A percentile compares a stretch with the other conserved stretches of the same genome.
Conservation (phyloP, 345 rosid genomes). For the Euphorbia lathyris region DNA sequence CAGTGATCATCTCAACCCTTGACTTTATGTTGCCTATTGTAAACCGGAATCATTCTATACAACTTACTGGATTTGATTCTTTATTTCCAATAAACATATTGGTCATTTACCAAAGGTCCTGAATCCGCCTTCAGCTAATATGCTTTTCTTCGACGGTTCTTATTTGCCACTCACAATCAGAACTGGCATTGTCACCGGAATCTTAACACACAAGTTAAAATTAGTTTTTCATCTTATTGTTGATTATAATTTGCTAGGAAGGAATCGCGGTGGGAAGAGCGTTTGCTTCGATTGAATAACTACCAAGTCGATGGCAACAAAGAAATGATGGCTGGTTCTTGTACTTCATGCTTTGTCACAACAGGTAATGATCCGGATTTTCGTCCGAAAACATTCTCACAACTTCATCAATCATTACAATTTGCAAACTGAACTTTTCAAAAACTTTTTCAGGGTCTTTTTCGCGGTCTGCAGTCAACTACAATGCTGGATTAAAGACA, state of each 20-base stretch:
- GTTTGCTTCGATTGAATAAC: conserved; percentile 73
- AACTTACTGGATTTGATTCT: neutral
- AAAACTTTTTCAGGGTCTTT: conserved; percentile 64
- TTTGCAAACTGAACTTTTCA: conserved; percentile 9
- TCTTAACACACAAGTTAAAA: conserved; percentile 38
- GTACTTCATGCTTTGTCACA: conserved; percentile 87
- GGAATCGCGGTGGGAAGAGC: conserved; percentile 99
- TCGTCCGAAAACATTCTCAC: neutral
- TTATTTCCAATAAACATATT: conserved; percentile 45
- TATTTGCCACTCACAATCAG: conserved; percentile 68
- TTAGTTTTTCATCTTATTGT: neutral
- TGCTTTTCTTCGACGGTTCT: conserved; percentile 57
- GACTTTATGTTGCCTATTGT: conserved; percentile 8
- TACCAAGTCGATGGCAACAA: conserved; percentile 97
- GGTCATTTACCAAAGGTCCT: conserved; percentile 87
- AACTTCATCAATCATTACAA: no score
- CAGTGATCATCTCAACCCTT: conserved; percentile 70
- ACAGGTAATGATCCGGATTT: conserved; percentile 45
- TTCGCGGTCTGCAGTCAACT: conserved; percentile 90
- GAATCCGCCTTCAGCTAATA: conserved; percentile 89
- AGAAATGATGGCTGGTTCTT: conserved; percentile 97
- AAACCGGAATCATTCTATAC: neutral
- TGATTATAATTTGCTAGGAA: conserved; percentile 44
- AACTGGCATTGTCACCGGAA: conserved; percentile 87
- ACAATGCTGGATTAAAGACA: conserved; percentile 88